Evolutionary conservation across 352 stramenopile genomes (phyloP), one percentile per base, ranked within the genome.

Genomic region (Pythium scleroteichum): DNA sequence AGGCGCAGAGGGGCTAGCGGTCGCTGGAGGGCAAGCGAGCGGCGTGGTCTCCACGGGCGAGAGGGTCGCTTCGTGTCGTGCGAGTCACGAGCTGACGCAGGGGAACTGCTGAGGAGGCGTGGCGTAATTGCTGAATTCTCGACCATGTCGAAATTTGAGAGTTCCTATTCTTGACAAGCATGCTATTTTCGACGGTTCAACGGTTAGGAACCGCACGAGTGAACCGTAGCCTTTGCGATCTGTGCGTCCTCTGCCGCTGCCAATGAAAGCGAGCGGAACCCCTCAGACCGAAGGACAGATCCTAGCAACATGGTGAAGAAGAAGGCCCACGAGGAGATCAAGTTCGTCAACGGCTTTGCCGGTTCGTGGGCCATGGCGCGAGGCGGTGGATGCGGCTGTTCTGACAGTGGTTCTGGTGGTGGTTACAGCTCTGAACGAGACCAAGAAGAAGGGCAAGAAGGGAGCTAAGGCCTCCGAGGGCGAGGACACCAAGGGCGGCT

Each of bases 401-500:
- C n/a, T n/a, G n/a, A n/a, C n/a, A 13, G 20, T 35, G 8, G 20
- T 51, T 8, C n/a, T n/a, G n/a, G n/a, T n/a, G n/a, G n/a, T n/a
- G n/a, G n/a, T n/a, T n/a, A n/a, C 60, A 76, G 79, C 77, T 55
- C 67, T 86, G 53, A 71, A 77, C 66, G 69, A 67, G 27, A 58
- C 38, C 38, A 58, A 48, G 38, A 58, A 58, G 39, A 68, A 71
- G 27, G 47, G 23, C 51, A 58, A 58, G 51, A 58, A 58, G 35
- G 39, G 77, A 59, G 80, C 85, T 70, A 88, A 83, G 47, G 74
- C 73, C 58, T 68, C 73, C 47, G 50, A 68, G n/a, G 63, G 56
- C 29, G 72, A 79, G 29, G 64, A 68, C 26, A 79, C 76, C 54
- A 80, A 78, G 51, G 75, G 72, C 41, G 82, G 87, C 47, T 83